These are phyloP conservation scores for Dalbergia cochinchinensis DNA, from an alignment of 306 rosid genomes.

Conservation along the genomic window DNA sequence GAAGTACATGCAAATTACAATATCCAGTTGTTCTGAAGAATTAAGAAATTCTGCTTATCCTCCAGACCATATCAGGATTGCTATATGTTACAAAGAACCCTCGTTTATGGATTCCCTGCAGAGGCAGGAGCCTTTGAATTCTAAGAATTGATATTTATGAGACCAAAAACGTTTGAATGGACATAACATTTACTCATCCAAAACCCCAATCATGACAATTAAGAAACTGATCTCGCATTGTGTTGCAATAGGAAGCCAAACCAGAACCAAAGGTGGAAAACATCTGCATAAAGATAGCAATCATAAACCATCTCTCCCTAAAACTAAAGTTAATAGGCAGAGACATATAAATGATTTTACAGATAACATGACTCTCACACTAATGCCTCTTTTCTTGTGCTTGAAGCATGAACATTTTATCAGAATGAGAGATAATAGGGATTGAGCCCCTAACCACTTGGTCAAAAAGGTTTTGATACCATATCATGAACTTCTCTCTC, in stretches of 20 bases:
- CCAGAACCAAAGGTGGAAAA: background rate
- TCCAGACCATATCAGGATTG: slow-evolving; percentile 14
- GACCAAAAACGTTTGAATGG: slow-evolving; percentile 8
- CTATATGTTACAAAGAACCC: background rate
- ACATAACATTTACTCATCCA: background rate
- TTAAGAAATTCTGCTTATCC: slow-evolving; percentile 24
- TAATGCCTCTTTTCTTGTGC: too few relatives aligned
- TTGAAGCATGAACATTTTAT: too few relatives aligned
- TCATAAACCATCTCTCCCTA: too few relatives aligned
- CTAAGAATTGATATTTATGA: background rate
- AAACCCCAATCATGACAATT: background rate
- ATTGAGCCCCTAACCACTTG: too few relatives aligned
- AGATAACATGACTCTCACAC: too few relatives aligned
- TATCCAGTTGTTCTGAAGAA: slow-evolving; percentile 13
- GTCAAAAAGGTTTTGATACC: too few relatives aligned
- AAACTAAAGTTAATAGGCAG: too few relatives aligned
- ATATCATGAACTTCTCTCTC: too few relatives aligned
- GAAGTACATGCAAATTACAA: too few relatives aligned
- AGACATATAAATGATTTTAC: too few relatives aligned
- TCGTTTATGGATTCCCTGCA: background rate
- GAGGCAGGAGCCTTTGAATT: background rate
- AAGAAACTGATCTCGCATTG: slow-evolving; percentile 11
- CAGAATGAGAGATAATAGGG: too few relatives aligned
- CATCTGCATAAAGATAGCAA: slow-evolving; percentile 10
- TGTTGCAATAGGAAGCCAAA: background rate